phyloP scores from a whole-genome alignment of 1,284 basidiomycete species.

The Agaricales sp. region DNA sequence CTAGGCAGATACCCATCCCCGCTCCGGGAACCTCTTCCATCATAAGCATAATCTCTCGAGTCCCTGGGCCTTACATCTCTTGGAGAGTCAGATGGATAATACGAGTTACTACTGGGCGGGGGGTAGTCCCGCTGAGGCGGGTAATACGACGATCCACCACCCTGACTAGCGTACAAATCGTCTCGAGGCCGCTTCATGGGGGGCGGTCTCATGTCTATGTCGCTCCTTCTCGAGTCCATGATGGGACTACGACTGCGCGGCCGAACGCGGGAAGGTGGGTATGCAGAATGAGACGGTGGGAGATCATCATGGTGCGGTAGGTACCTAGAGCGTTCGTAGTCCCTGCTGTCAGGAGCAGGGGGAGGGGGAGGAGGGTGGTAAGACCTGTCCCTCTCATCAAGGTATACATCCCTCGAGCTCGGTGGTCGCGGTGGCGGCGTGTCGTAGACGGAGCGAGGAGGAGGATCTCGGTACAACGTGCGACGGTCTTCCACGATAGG shows the following conservation, averaged over 20 bases:
- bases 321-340: background rate
- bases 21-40: background rate
- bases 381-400: background rate
- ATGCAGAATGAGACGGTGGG: background rate
- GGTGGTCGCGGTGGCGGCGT: background rate
- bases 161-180: background rate
- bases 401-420: background rate
- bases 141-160: background rate
- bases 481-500: background rate
- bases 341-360: background rate
- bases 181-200: background rate
- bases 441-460: background rate
- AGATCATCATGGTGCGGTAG: background rate
- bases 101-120: background rate
- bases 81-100: background rate
- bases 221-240: conserved; percentile 1
- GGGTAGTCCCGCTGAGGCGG: background rate
- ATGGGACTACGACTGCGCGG: background rate
- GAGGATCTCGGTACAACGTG: background rate
- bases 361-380: background rate
- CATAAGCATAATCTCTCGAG: background rate
- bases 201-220: background rate
- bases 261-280: background rate
- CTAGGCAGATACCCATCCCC: background rate
- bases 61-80: background rate